These are phyloP conservation scores for Aspergillus glaucus DNA, from an alignment of 2,329 filamentous ascomycete genomes.

Conservation along the genomic window DNA sequence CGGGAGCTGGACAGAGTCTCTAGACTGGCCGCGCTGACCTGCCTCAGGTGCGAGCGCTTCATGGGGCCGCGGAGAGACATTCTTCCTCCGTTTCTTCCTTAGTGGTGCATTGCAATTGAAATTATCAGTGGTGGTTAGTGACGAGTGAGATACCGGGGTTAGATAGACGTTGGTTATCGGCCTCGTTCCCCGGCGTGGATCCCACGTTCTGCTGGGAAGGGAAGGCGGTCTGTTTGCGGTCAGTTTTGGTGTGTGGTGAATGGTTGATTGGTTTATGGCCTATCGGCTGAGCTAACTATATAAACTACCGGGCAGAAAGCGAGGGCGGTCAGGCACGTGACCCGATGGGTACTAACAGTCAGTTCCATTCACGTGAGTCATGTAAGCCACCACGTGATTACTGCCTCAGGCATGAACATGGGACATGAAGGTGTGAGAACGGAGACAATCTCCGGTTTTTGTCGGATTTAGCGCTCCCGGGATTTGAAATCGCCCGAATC, in stretches of 20 bases:
- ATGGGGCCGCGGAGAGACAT: conserved; percentile 36
- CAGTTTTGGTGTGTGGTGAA: too few species aligned
- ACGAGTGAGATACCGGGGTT: background rate
- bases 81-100: conserved; percentile 6
- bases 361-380: background rate
- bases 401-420: background rate
- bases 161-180: background rate
- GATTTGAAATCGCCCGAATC: too few species aligned
- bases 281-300: too few species aligned
- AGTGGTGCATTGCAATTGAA: conserved; percentile 15
- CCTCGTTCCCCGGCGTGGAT: background rate
- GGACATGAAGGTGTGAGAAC: too few species aligned
- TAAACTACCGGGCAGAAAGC: too few species aligned
- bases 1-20: conserved; percentile 22
- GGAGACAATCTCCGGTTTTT: too few species aligned
- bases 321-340: too few species aligned
- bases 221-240: background rate
- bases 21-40: conserved; percentile 36
- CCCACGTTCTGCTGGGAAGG: background rate
- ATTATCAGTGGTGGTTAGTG: background rate
- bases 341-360: too few species aligned
- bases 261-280: too few species aligned
- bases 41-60: conserved; percentile 35
- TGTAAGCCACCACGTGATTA: background rate
- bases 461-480: too few species aligned